Conservation (phyloP, 2,329 filamentous ascomycete species). For the Aspergillus sp. region DNA sequence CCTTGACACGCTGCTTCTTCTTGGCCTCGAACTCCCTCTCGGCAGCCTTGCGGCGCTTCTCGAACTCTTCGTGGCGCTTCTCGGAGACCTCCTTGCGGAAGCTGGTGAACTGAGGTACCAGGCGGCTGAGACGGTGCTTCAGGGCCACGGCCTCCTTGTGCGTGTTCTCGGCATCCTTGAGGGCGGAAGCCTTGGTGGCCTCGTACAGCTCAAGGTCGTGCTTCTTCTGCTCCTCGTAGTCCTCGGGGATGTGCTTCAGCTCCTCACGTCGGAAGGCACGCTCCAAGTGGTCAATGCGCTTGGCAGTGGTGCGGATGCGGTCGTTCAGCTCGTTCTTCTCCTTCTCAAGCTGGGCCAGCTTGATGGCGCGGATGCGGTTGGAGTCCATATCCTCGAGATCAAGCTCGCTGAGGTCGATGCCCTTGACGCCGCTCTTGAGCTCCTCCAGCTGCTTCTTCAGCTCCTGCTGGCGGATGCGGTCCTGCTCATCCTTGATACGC, state of each 20-base stretch:
- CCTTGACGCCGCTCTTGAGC: constrained; percentile 83
- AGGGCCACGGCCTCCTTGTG: constrained; percentile 90
- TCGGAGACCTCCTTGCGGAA: constrained; percentile 83
- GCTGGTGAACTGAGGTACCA: constrained; percentile 79
- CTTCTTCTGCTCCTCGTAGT: constrained; percentile 81
- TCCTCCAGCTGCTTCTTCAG: constrained; percentile 90
- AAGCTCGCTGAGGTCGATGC: constrained; percentile 68
- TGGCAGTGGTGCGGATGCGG: constrained; percentile 85
- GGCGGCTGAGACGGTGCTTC: constrained; percentile 84
- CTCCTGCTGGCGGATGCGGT: constrained; percentile 88
- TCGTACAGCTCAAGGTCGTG: constrained; percentile 79
- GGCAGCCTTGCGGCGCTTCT: constrained; percentile 86
- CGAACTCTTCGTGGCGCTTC: constrained; percentile 90
- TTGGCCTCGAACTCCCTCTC: constrained; percentile 92
- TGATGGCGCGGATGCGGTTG: constrained; percentile 87
- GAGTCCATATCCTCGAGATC: constrained; percentile 85
- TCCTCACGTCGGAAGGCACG: constrained; percentile 96
- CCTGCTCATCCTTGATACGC: constrained; percentile 80
- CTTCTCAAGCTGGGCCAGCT: constrained; percentile 91
- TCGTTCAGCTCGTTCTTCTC: constrained; percentile 97
- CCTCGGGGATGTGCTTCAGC: constrained; percentile 80
- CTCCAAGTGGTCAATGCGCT: constrained; percentile 95
- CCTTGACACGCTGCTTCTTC: constrained; percentile 83
- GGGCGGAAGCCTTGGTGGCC: constrained; percentile 70
- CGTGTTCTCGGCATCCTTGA: constrained; percentile 78